Evolutionary conservation across 176 grass and related monocot genomes (phyloP), one percentile per base, ranked within the genome.

Genomic region (Bromus sterilis): DNA sequence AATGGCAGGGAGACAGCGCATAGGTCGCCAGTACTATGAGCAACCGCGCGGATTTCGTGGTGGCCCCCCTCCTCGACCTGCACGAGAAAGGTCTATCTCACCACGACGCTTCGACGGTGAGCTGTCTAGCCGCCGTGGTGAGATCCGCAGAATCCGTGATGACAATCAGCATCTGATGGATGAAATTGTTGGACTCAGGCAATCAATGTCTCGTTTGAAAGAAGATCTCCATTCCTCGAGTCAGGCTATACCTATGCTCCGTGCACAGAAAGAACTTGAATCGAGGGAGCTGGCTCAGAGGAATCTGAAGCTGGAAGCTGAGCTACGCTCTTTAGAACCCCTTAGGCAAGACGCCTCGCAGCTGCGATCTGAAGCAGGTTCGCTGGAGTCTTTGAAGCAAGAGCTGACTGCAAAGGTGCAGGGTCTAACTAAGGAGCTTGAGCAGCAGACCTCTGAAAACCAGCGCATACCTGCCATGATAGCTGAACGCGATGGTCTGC

Each of bases 241-340:
- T 72, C 91, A 90, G 79, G 82, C 75, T 44, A 82, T 93, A 23
- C 85, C 85, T 25, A 93, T 88, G 66, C 82, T 86, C 37, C 85
- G 88, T 55, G 78, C 85, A 76, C 85, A 93, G 57, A 93, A 93
- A 88, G 91, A 90, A 78, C 74, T 86, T 85, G 85, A 93, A 70
- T 84, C 31, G 3, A 93, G 88, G 75, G 82, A 88, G 21, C 76
- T 93, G 24, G 86, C 86, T 74, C 88, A 93, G 53, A 88, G 74
- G 74, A 81, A 87, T 73, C 82, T 93, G 82, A 90, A 85, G 68
- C 63, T 93, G 68, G 91, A 88, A 84, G 91, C 91, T 83, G 85
- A 90, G 51, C 69, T 93, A 63, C 88, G 84, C 40, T 71, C 82
- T 40, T 77, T 87, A 78, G 91, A 88, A 55, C 69, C 88, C 30